A percentile compares a stretch with the other conserved stretches of the same genome.
phyloP scores from a whole-genome alignment of 495 filamentous ascomycete genomes.

The Tuber borchii region DNA sequence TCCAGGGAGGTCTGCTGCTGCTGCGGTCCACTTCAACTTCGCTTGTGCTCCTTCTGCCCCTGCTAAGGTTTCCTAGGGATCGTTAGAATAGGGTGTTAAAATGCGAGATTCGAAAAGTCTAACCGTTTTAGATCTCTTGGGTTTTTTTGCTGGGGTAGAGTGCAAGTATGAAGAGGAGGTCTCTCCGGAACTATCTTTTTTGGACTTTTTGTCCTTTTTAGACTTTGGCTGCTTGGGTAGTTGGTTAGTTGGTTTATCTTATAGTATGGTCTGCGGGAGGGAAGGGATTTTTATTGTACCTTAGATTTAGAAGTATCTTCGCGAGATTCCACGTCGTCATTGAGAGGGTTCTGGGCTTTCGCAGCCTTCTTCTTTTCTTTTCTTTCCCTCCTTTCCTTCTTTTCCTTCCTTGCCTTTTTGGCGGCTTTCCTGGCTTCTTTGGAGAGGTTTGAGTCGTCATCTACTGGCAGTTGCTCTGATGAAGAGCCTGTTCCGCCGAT shows the following conservation, averaged over 20 bases:
- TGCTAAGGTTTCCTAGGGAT: not conserved
- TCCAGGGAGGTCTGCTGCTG: constrained; percentile 44
- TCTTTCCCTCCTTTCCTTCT: constrained; percentile 39
- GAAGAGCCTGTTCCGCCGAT: not conserved
- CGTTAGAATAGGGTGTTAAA: not conserved
- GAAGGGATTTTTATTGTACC: not conserved
- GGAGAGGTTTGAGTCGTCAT: constrained; percentile 18
- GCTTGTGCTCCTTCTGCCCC: constrained; percentile 9
- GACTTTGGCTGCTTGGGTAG: constrained; percentile 24
- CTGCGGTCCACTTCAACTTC: constrained; percentile 9
- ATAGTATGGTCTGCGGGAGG: constrained; percentile 14
- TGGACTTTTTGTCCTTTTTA: constrained; percentile 20
- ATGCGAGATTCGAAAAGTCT: constrained; percentile 12
- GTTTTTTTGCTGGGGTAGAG: constrained; percentile 1
- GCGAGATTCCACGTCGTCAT: constrained; percentile 12
- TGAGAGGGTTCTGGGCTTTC: constrained; percentile 26
- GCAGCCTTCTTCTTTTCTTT: constrained; percentile 33
- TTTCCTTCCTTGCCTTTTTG: constrained; percentile 39
- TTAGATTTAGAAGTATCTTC: constrained; percentile 7
- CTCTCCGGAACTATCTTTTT: not conserved
- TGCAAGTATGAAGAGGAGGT: not conserved
- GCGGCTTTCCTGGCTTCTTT: constrained; percentile 34
- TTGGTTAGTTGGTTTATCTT: constrained; percentile 5
- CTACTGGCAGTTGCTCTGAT: not conserved
- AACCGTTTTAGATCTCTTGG: constrained; percentile 11